Evolutionary conservation across 164 flowering plant species (phyloP).

Genomic region (Chimonanthus salicifolius): DNA sequence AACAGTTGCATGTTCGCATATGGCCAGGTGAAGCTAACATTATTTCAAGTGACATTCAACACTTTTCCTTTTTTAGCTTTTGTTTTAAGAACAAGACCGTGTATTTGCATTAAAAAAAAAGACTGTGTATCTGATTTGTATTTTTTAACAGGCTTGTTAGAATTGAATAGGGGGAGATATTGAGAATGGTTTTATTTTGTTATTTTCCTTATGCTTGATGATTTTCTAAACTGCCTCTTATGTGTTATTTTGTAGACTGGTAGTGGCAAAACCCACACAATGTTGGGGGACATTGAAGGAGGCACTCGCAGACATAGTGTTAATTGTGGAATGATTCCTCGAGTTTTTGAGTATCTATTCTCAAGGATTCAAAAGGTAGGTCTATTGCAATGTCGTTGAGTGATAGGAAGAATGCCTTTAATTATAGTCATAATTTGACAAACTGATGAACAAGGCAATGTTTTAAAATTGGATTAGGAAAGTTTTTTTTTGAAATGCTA

Average conservation of each 20-base stretch:
- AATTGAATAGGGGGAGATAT: not conserved
- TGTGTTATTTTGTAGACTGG: slow-evolving; percentile 60
- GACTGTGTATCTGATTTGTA: not conserved
- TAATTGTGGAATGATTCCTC: slow-evolving; percentile 94
- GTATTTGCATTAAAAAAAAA: not conserved
- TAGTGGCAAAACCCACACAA: slow-evolving; percentile 98
- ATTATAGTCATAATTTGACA: not conserved
- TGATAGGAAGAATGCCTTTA: not conserved
- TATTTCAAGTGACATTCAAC: not conserved
- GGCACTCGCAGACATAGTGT: slow-evolving; percentile 89
- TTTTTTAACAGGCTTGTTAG: not conserved
- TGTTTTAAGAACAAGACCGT: no score
- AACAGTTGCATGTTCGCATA: slow-evolving; percentile 99
- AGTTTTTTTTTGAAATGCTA: not conserved
- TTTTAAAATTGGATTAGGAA: not conserved
- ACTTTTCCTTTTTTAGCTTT: not conserved
- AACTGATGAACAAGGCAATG: not conserved
- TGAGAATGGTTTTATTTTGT: not conserved
- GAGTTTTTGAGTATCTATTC: slow-evolving; percentile 86
- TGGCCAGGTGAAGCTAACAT: slow-evolving; percentile 70
- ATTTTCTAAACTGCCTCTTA: not conserved
- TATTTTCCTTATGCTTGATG: not conserved
- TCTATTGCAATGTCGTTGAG: not conserved
- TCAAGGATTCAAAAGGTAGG: slow-evolving; percentile 89
- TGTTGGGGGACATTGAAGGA: slow-evolving; percentile 97